phyloP scores from a whole-genome alignment of 768 basidiomycete genomes.

The Arthromyces matolae region DNA sequence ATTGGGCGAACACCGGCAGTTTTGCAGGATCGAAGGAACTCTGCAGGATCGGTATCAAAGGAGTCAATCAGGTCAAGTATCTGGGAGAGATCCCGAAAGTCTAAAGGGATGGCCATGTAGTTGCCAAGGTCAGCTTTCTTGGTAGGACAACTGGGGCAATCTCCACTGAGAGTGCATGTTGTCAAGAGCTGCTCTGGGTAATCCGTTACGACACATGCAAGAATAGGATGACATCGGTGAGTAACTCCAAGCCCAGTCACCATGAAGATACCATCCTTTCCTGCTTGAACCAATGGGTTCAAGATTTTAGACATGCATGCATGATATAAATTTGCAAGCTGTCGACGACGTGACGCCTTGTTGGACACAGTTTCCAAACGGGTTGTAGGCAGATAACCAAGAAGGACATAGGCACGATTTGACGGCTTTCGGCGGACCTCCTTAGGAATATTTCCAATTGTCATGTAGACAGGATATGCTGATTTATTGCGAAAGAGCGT shows the following conservation, averaged over 20 bases:
- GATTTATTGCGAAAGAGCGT: slow-evolving; percentile 36
- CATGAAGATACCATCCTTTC: slow-evolving; percentile 22
- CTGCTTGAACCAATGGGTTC: slow-evolving; percentile 23
- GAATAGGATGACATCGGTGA: slow-evolving; percentile 31
- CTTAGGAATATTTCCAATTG: slow-evolving; percentile 43
- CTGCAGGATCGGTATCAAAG: slow-evolving; percentile 10
- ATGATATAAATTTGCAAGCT: slow-evolving; percentile 35
- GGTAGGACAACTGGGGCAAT: slow-evolving; percentile 26
- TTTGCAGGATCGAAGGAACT: slow-evolving; percentile 16
- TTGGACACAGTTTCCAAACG: slow-evolving; percentile 30
- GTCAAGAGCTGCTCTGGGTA: slow-evolving; percentile 44
- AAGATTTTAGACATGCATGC: slow-evolving; percentile 27
- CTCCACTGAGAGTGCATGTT: slow-evolving; percentile 20
- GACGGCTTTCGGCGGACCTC: slow-evolving; percentile 34
- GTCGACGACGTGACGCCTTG: slow-evolving; percentile 21
- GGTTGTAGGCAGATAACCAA: slow-evolving; percentile 38
- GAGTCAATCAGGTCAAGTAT: slow-evolving; percentile 26
- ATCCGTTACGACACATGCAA: slow-evolving; percentile 37
- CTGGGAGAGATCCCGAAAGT: slow-evolving; percentile 10
- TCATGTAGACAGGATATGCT: slow-evolving; percentile 45
- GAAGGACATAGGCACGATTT: slow-evolving; percentile 31
- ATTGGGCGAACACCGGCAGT: slow-evolving; percentile 24
- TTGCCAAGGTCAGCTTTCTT: slow-evolving; percentile 18
- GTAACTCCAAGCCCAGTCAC: slow-evolving; percentile 32
- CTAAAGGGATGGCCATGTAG: background rate